Conservation (phyloP, 1,139 yeast species). For the Meyerozyma sp. region DNA sequence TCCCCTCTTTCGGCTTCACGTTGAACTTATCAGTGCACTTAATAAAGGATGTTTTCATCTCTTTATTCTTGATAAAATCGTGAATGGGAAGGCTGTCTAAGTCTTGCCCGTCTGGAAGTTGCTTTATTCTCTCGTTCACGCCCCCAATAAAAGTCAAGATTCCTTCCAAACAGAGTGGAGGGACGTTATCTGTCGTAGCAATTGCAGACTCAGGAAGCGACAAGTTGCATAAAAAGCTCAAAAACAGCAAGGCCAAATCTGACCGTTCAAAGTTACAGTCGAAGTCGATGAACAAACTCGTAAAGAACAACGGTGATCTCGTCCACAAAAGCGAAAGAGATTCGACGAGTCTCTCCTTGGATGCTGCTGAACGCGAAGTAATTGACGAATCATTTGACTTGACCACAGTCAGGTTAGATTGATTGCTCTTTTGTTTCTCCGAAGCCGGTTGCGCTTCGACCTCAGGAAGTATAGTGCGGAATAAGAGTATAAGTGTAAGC, state of each 20-base stretch:
- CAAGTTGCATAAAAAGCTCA: slow-evolving; percentile 68
- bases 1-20: slow-evolving; percentile 71
- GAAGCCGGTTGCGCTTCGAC: slow-evolving; percentile 4
- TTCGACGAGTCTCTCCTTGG: slow-evolving; percentile 79
- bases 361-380: slow-evolving; percentile 25
- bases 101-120: slow-evolving; percentile 13
- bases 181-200: slow-evolving; percentile 78
- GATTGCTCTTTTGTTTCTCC: slow-evolving; percentile 12
- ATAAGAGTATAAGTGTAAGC: slow-evolving; percentile 54
- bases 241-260: slow-evolving; percentile 66
- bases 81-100: slow-evolving; percentile 16
- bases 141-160: slow-evolving; percentile 64
- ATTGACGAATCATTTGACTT: slow-evolving; percentile 16
- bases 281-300: slow-evolving; percentile 71
- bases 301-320: slow-evolving; percentile 73
- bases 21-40: slow-evolving; percentile 72
- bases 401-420: slow-evolving; percentile 19
- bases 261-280: slow-evolving; percentile 90
- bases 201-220: slow-evolving; percentile 78
- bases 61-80: slow-evolving; percentile 40
- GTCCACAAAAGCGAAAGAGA: slow-evolving; percentile 81
- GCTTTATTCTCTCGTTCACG: slow-evolving; percentile 53
- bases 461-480: slow-evolving; percentile 48
- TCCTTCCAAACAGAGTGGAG: slow-evolving; percentile 92
- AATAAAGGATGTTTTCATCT: slow-evolving; percentile 67